Evolutionary conservation across 768 basidiomycete genomes (phyloP), one percentile per base, ranked within the genome.

Genomic region (Lactifluus echinatus): DNA sequence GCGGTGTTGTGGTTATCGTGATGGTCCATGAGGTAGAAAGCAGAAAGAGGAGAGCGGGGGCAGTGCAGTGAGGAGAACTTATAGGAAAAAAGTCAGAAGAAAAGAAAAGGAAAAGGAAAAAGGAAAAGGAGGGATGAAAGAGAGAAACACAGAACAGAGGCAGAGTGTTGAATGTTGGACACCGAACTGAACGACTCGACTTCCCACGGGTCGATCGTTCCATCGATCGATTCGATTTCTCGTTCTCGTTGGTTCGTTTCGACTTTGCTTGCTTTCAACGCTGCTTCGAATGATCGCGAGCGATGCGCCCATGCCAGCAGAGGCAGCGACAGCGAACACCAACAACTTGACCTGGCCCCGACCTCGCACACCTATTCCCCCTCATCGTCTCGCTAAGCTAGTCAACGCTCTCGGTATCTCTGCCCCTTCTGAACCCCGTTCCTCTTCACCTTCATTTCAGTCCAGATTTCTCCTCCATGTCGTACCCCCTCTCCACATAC

Each of bases 401-500:
- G 90, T 89, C 15, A 92, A 92, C 66, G 89, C 90, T 3, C 82
- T 93, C 43, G 90, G 90, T 45, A 82, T 93, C 36, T 76, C 86
- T 3, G 84, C 83, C 0, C 89, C 89, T 0, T n/a, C n/a, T n/a
- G n/a, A n/a, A n/a, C n/a, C n/a, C n/a, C n/a, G 68, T 87, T 50
- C 89, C 89, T 5, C 75, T 77, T 28, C 69, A 21, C 57, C 76
- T 4, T 68, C 76, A 11, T 64, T 74, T 2, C 76, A 80, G 3
- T 87, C 85, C 50, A 85, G 78, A 62, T 91, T 80, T 65, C 75
- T 94, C 36, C 76, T 94, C 29, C 91, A 94, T 67, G 83, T 94
- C 63, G 77, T 94, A 36, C 93, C 92, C 0, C 92, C 92, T 0
- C 55, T 71, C 2, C 76, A 83, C 60, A 77, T 94, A 10, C 84